phyloP scores from a whole-genome alignment of 1,284 basidiomycete genomes.

The Malassezia japonica region DNA sequence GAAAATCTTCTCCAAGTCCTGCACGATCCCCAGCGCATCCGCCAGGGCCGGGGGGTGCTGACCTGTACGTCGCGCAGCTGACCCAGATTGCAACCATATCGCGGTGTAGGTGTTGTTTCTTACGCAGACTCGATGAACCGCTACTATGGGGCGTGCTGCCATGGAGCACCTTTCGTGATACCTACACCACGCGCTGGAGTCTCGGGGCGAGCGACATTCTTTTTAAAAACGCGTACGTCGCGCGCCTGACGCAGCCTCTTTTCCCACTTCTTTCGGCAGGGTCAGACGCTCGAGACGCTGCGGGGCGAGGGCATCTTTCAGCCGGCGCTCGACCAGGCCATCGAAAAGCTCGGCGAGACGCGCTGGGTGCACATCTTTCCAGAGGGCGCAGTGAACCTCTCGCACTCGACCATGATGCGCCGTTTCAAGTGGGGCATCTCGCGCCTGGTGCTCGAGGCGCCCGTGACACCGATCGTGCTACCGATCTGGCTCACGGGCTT shows the following conservation, averaged over 20 bases:
- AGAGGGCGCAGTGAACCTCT: slow-evolving; percentile 76
- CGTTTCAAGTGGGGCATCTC: slow-evolving; percentile 95
- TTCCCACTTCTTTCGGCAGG: slow-evolving; percentile 68
- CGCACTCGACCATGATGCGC: slow-evolving; percentile 56
- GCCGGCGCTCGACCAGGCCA: slow-evolving; percentile 69
- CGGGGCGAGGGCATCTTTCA: slow-evolving; percentile 84
- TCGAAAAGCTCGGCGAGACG: slow-evolving; percentile 67
- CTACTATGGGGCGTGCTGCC: slow-evolving; percentile 37
- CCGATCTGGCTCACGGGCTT: slow-evolving; percentile 78
- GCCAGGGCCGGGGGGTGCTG: slow-evolving; percentile 26
- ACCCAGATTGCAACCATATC: slow-evolving; percentile 39
- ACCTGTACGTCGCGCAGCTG: slow-evolving; percentile 21
- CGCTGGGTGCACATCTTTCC: slow-evolving; percentile 91
- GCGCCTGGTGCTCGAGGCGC: slow-evolving; percentile 50
- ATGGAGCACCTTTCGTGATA: slow-evolving; percentile 13
- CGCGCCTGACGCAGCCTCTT: slow-evolving; percentile 37
- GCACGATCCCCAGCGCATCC: slow-evolving; percentile 19
- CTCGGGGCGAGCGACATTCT: slow-evolving; percentile 85
- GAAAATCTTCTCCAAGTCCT: slow-evolving; percentile 30
- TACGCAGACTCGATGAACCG: slow-evolving; percentile 32
- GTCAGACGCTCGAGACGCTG: slow-evolving; percentile 88
- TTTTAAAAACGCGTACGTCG: slow-evolving; percentile 66
- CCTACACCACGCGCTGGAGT: slow-evolving; percentile 64
- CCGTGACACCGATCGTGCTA: slow-evolving; percentile 61
- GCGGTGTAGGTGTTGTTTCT: slow-evolving; percentile 20